Percentiles rank a stretch among this genome's conserved stretches.
phyloP scores from a whole-genome alignment of 1,284 basidiomycete species.

The Ganoderma sp. region DNA sequence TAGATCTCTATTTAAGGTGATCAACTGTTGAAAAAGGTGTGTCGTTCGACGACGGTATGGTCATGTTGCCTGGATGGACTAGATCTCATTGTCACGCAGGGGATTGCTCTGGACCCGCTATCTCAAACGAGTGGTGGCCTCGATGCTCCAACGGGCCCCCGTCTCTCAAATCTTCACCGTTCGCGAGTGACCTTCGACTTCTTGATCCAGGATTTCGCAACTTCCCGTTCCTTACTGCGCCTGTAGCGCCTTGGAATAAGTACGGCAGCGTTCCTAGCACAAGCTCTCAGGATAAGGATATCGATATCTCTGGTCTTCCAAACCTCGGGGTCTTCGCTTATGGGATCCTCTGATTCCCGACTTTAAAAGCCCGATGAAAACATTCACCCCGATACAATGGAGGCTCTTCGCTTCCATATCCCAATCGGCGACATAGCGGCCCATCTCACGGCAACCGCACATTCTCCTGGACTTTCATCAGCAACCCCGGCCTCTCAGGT shows the following conservation, averaged over 20 bases:
- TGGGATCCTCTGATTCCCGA: neutral
- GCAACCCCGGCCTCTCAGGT: neutral
- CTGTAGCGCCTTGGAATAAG: neutral
- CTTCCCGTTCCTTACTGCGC: neutral
- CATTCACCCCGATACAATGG: neutral
- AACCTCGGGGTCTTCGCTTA: neutral
- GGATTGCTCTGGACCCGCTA: neutral
- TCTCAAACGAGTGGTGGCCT: neutral
- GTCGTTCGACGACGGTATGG: neutral
- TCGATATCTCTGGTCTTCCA: too few relatives aligned
- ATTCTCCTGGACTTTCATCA: neutral
- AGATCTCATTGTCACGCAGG: neutral
- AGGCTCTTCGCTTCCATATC: neutral
- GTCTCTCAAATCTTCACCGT: neutral
- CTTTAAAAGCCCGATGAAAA: neutral
- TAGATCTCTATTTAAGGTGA: neutral
- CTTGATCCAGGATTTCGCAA: neutral
- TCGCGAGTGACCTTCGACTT: neutral
- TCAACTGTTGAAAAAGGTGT: neutral
- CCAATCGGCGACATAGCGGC: slow-evolving; percentile 3
- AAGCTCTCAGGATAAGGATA: too few relatives aligned
- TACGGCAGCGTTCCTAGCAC: neutral
- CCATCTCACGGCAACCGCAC: neutral
- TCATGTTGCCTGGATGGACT: neutral
- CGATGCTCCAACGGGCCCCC: neutral